Base-by-base conservation (phyloP, 306 rosid species). In the Dryas octopetala region DNA sequence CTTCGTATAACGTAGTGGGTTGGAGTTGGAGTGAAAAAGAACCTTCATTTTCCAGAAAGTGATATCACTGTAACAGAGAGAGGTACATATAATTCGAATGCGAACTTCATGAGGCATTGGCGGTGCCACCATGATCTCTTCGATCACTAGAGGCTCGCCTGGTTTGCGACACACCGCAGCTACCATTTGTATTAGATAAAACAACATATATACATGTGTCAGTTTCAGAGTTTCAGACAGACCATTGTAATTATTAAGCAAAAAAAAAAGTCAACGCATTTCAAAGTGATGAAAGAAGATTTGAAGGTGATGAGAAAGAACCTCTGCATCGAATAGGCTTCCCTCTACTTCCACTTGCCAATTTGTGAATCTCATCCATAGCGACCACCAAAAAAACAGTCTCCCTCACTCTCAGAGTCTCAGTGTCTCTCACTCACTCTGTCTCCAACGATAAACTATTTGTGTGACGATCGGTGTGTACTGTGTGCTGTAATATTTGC, bases 41-140 rank as follows among this genome's bases (percentile, higher is more conserved):
- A 90, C 97, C 96, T 90, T 78, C 88, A 90, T 43, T 71, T 80
- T 88, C 97, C 96, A 91, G 76, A 90, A 90, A n/a, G 74, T 86
- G 78, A 94, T 10, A 75, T 94, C 98, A 0, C 93, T 94, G 53
- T 87, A 83, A 75, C 97, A 94, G 2, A 94, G 88, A 69, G 95
- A 91, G 4, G 95, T 86, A 52, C 94, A 91, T 52, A 90, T 64
- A 64, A 91, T 78, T 52, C 89, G 90, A 81, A 94, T 83, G 75
- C 96, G 80, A 52, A 64, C 91, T 80, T 91, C 98, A 55, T 32
- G 85, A 44, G 91, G 69, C 97, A 90, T 82, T 3, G 97, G 97
- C 8, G 96, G 91, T 4, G 96, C 96, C 64, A 94, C 97, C 1
- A 82, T 57, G 17, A 94, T 75, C 75, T 94, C 94, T 78, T 94